A percentile compares a stretch with the other conserved stretches of the same genome.
phyloP scores from a whole-genome alignment of 176 grass and related monocot genomes.

The Tillandsia leiboldiana region DNA sequence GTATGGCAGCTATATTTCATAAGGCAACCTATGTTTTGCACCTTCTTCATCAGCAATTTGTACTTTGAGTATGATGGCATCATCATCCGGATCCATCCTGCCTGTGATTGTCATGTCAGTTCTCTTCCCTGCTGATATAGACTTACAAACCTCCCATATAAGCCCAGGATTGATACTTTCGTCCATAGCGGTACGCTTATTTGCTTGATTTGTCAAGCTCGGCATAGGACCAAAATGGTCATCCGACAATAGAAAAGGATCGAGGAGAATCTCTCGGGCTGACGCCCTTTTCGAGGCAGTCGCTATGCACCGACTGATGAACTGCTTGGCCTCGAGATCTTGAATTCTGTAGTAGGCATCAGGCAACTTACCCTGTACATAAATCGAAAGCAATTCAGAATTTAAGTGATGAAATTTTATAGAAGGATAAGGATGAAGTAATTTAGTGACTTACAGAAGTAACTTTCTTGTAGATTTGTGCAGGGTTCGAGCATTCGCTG shows the following conservation, averaged over 20 bases:
- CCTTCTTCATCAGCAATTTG: constrained; percentile 60
- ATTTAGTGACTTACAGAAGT: constrained; percentile 30
- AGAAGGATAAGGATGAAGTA: background rate
- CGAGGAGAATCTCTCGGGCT: constrained; percentile 51
- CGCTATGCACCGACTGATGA: constrained; percentile 51
- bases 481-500: constrained; percentile 72
- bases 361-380: constrained; percentile 50
- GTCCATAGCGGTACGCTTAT: background rate
- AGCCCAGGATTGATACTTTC: background rate
- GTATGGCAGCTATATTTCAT: no score
- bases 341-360: constrained; percentile 46
- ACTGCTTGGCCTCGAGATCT: constrained; percentile 34
- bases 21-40: background rate
- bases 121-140: background rate
- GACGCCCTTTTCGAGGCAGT: constrained; percentile 33
- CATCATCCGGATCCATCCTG: constrained; percentile 74
- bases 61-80: constrained; percentile 80
- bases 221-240: constrained; percentile 1
- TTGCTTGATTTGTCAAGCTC: background rate
- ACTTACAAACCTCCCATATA: background rate
- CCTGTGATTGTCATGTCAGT: constrained; percentile 82
- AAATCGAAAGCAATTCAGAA: background rate
- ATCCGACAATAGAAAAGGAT: constrained; percentile 58
- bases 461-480: constrained; percentile 99
- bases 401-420: background rate